A percentile compares a stretch with the other conserved stretches of the same genome.
Conservation (phyloP, 2,329 filamentous ascomycete species). For the Fusarium piperis region DNA sequence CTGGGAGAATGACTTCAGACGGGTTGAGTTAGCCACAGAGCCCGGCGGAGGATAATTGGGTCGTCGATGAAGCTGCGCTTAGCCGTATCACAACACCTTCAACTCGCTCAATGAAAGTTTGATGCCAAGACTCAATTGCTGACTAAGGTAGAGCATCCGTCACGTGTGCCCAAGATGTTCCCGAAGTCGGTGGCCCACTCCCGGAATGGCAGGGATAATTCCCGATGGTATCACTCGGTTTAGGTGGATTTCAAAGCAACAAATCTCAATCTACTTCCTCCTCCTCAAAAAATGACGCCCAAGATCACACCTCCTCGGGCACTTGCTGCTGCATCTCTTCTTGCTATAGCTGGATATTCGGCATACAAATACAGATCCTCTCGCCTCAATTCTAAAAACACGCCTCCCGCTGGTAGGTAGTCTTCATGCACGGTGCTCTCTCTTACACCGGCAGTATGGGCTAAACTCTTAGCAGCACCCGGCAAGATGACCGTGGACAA, state of each 20-base stretch:
- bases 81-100: conserved; percentile 33
- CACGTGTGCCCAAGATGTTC: conserved; percentile 32
- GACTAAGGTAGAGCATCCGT: conserved; percentile 33
- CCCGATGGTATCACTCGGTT: conserved; percentile 39
- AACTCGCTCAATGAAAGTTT: conserved; percentile 41
- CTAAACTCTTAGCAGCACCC: conserved; percentile 35
- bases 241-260: conserved; percentile 48
- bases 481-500: conserved; percentile 56
- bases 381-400: conserved; percentile 29
- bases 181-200: conserved; percentile 39
- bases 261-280: conserved; percentile 24
- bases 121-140: conserved; percentile 38
- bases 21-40: conserved; percentile 16
- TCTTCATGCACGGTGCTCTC: conserved; percentile 16
- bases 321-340: conserved; percentile 43
- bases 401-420: conserved; percentile 37
- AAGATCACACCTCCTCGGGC: conserved; percentile 41
- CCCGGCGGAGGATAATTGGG: conserved; percentile 9
- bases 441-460: conserved; percentile 40
- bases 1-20: conserved; percentile 17
- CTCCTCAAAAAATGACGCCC: conserved; percentile 40
- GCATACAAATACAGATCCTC: conserved; percentile 42
- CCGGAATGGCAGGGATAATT: conserved; percentile 21
- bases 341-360: conserved; percentile 43
- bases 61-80: conserved; percentile 32